Base-by-base conservation (phyloP, 495 filamentous ascomycete species). In the Baudoinia panamericana region DNA sequence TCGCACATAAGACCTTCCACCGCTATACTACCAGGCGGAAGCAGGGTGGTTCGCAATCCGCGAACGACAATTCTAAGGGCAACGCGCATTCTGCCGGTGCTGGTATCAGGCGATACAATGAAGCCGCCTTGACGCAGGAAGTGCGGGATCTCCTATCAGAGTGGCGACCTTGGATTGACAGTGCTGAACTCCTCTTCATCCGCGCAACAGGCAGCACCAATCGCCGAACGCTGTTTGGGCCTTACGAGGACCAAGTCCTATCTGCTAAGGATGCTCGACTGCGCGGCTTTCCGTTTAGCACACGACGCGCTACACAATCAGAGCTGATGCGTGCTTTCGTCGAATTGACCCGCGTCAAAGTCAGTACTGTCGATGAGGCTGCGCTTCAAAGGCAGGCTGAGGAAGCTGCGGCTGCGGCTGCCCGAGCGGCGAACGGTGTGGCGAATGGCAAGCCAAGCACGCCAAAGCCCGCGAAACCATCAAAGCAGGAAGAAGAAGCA, bases 1-100 rank as follows among this genome's bases (percentile, higher is more conserved):
- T 96, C 39, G 90, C 82, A 3, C 90, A 96, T 57, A 96, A 97
- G 61, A 93, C 92, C 0, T 96, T 96, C 61, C 90, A 97, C 58
- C 73, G 92, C 19, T 97, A 97, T 53, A 97, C 90, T 0, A 97
- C 90, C 0, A 70, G 90, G 29, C 75, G 88, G 40, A 97, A 96
- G 53, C 90, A 97, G 60, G 90, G 90, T 63, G 90, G 90, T 11
- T 74, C 86, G 23, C 90, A 97, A 59, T 88, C 85, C 5, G 77
- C 90, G 19, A 96, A 81, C 56, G 90, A 97, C 56, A 73, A 79
- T 25, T 74, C 86, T 3, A 94, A 93, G 53, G 88, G 90, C 4
- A 75, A 78, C 20, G 90, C 90, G 5, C 84, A 97, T 58, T 96
- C 92, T 1, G 92, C 90, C 15, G 90, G 90, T 55, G 79, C 92